phyloP scores from a whole-genome alignment of 129 eudicot genomes.

The sunflower (Helianthus annuus) region DNA sequence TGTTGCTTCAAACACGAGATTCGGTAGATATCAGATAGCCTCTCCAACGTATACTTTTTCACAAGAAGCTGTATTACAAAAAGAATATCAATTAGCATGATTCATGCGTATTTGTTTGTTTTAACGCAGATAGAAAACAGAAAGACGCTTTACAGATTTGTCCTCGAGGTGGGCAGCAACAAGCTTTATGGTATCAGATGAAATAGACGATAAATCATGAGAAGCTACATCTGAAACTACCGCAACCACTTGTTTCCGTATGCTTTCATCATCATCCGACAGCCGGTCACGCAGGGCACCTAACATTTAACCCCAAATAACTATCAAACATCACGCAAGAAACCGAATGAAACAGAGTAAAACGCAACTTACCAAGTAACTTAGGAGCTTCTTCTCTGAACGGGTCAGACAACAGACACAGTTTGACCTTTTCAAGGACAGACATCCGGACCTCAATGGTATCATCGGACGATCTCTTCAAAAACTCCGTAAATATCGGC shows the following conservation, averaged over 20 bases:
- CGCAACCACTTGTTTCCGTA: slow-evolving; percentile 85
- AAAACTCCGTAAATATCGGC: slow-evolving; percentile 74
- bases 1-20: slow-evolving; percentile 52
- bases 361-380: slow-evolving; percentile 58
- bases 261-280: slow-evolving; percentile 86
- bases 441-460: slow-evolving; percentile 75
- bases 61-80: slow-evolving; percentile 60
- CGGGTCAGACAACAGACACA: slow-evolving; percentile 75
- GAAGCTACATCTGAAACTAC: slow-evolving; percentile 80
- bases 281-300: slow-evolving; percentile 84
- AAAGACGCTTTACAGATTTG: slow-evolving; percentile 65
- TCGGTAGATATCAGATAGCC: slow-evolving; percentile 77
- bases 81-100: slow-evolving; percentile 8
- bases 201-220: slow-evolving; percentile 53
- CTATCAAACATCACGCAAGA: slow-evolving; percentile 5
- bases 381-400: slow-evolving; percentile 72
- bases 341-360: slow-evolving; percentile 16
- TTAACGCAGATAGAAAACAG: not conserved
- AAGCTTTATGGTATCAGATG: slow-evolving; percentile 72
- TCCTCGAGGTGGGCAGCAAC: slow-evolving; percentile 86
- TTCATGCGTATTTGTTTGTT: slow-evolving; percentile 1
- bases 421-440: slow-evolving; percentile 70
- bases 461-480: slow-evolving; percentile 79
- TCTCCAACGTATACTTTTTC: slow-evolving; percentile 79
- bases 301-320: slow-evolving; percentile 33